A percentile compares a stretch with the other conserved stretches of the same genome.
These are phyloP conservation scores for Polyporus tsugae DNA, from an alignment of 1,284 basidiomycete genomes.

Conservation along the genomic window DNA sequence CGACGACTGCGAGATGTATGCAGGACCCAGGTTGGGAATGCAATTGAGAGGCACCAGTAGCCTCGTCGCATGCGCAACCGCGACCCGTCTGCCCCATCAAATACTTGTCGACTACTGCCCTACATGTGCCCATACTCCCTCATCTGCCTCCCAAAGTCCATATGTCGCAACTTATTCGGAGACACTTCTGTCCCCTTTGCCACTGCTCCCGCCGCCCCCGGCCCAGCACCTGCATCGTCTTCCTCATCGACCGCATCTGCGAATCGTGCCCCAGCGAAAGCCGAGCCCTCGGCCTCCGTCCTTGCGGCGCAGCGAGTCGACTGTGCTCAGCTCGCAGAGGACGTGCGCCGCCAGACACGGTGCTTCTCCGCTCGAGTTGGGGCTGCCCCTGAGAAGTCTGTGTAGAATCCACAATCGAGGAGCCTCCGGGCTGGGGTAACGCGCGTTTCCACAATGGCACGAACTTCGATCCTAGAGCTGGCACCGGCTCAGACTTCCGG, in stretches of 20 bases:
- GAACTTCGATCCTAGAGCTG: slow-evolving; percentile 39
- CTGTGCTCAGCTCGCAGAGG: slow-evolving; percentile 13
- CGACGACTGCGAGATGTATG: too few species aligned
- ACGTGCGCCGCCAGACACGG: slow-evolving; percentile 19
- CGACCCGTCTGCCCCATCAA: background rate
- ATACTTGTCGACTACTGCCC: background rate
- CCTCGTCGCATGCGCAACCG: background rate
- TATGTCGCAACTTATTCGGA: background rate
- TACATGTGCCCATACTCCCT: background rate
- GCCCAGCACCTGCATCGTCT: slow-evolving; percentile 5
- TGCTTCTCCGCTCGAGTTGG: slow-evolving; percentile 26
- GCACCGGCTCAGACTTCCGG: slow-evolving; percentile 21
- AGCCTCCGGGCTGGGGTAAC: slow-evolving; percentile 35
- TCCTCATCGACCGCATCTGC: slow-evolving; percentile 1
- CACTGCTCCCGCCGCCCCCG: slow-evolving; percentile 2
- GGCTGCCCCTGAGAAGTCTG: slow-evolving; percentile 12
- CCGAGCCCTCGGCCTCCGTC: background rate
- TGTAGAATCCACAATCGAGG: slow-evolving; percentile 13
- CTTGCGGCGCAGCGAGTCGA: too few species aligned
- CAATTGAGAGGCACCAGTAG: too few species aligned
- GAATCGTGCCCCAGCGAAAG: background rate
- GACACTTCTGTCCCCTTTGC: slow-evolving; percentile 5
- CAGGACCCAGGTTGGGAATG: too few species aligned
- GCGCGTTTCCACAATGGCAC: slow-evolving; percentile 43
- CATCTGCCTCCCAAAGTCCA: background rate